These are phyloP conservation scores for Artemisia annua DNA, from an alignment of 129 eudicot species.

Conservation along the genomic window DNA sequence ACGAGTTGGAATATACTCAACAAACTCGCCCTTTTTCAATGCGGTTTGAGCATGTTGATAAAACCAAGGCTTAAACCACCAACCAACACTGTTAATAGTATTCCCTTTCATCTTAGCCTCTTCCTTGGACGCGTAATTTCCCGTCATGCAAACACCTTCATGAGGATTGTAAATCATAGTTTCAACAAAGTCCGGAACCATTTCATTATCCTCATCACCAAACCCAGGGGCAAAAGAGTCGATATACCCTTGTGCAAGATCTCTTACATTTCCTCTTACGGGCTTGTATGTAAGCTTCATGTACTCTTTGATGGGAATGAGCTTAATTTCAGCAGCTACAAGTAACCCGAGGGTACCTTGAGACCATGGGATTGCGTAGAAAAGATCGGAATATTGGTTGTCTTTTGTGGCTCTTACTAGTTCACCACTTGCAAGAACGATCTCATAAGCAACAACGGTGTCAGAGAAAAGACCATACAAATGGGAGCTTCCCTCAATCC, in stretches of 20 bases:
- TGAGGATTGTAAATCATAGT: slow-evolving; percentile 76
- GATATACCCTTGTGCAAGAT: slow-evolving; percentile 79
- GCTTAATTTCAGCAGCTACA: slow-evolving; percentile 92
- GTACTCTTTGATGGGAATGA: slow-evolving; percentile 88
- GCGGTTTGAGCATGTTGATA: slow-evolving; percentile 90
- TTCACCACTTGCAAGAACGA: slow-evolving; percentile 76
- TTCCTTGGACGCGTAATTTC: slow-evolving; percentile 28
- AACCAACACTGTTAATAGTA: slow-evolving; percentile 64
- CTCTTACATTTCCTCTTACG: slow-evolving; percentile 67
- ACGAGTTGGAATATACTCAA: slow-evolving; percentile 94
- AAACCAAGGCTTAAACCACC: slow-evolving; percentile 99
- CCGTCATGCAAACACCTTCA: slow-evolving; percentile 80
- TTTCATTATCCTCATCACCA: slow-evolving; percentile 72
- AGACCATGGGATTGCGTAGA: slow-evolving; percentile 97
- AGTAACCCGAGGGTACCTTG: slow-evolving; percentile 97
- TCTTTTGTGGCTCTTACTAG: slow-evolving; percentile 94
- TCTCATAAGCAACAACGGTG: slow-evolving; percentile 94
- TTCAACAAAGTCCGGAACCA: slow-evolving; percentile 92
- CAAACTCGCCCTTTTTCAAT: slow-evolving; percentile 82
- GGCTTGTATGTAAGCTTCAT: slow-evolving; percentile 92
- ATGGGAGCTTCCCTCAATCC: slow-evolving; percentile 98
- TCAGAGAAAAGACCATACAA: slow-evolving; percentile 95
- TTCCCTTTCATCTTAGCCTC: slow-evolving; percentile 65
- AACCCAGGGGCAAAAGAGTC: slow-evolving; percentile 91
- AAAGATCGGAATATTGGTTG: slow-evolving; percentile 89